Evolutionary conservation across 139 green algal species (phyloP).

Genomic region (Eudorina sp.): DNA sequence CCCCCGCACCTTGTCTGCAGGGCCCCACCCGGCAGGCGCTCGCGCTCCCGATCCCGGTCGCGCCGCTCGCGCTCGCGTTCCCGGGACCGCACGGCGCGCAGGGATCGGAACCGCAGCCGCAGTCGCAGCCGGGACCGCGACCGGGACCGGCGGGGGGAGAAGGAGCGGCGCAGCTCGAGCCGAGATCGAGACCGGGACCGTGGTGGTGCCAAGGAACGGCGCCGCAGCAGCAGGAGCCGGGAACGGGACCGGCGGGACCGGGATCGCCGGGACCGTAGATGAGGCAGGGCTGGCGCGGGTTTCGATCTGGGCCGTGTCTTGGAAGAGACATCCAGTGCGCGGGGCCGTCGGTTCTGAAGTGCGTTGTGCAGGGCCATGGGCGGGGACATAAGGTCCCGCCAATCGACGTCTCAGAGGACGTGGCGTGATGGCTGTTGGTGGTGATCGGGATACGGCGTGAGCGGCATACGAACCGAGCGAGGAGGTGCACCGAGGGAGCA

Average conservation of each 20-base stretch:
- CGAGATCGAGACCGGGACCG: background rate
- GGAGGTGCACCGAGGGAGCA: too few relatives aligned
- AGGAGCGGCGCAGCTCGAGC: background rate
- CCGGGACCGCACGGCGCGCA: background rate
- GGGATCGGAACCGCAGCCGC: conserved; percentile 1
- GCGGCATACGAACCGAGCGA: too few relatives aligned
- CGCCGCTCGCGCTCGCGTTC: conserved; percentile 13
- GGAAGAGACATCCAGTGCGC: too few relatives aligned
- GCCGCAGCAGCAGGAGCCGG: conserved; percentile 20
- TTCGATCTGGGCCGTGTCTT: too few relatives aligned
- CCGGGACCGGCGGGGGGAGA: conserved; percentile 7
- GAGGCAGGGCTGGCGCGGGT: background rate
- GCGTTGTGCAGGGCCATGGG: too few relatives aligned
- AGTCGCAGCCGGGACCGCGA: conserved; percentile 21
- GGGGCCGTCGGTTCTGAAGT: too few relatives aligned
- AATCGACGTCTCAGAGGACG: too few relatives aligned
- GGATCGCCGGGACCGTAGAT: background rate
- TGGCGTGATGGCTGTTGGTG: too few relatives aligned
- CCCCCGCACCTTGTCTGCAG: too few relatives aligned
- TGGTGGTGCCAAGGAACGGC: conserved; percentile 10
- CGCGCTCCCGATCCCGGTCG: background rate
- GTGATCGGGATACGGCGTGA: too few relatives aligned
- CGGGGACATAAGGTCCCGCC: too few relatives aligned
- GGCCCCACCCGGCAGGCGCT: background rate
- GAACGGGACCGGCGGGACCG: background rate